A percentile compares a stretch with the other conserved stretches of the same genome.
Conservation (phyloP, 768 basidiomycete species). For the Clitopilus passeckerianus region DNA sequence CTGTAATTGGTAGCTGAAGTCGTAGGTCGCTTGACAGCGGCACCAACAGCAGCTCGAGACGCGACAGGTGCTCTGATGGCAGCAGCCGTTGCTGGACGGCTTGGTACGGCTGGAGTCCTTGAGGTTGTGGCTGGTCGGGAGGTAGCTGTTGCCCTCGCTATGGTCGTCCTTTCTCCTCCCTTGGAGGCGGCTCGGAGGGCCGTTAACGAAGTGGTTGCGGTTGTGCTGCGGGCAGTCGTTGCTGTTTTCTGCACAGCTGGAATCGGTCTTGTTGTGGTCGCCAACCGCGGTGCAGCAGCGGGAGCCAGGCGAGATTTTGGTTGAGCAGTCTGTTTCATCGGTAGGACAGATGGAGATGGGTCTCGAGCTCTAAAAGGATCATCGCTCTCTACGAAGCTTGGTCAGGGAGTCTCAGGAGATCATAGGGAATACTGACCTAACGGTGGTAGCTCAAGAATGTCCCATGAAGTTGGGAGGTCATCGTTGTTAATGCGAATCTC, state of each 20-base stretch:
- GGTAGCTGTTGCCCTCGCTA: not conserved
- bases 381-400: conserved; percentile 15
- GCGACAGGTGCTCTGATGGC: not conserved
- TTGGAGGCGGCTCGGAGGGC: not conserved
- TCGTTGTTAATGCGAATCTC: conserved; percentile 22
- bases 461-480: conserved; percentile 22
- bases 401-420: not conserved
- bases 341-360: not conserved
- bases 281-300: too few species aligned
- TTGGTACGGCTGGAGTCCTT: not conserved
- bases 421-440: conserved; percentile 16
- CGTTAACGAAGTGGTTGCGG: not conserved
- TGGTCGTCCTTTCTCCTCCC: too few species aligned
- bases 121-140: not conserved
- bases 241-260: not conserved
- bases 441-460: conserved; percentile 21
- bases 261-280: too few species aligned
- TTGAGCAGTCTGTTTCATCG: not conserved
- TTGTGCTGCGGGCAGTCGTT: not conserved
- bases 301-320: too few species aligned
- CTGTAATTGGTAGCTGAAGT: not conserved
- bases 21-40: not conserved
- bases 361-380: conserved; percentile 20
- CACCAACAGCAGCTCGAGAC: not conserved
- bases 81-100: not conserved